Base-by-base conservation (phyloP, 2,329 filamentous ascomycete genomes). In the Parafenestella ontariensis region DNA sequence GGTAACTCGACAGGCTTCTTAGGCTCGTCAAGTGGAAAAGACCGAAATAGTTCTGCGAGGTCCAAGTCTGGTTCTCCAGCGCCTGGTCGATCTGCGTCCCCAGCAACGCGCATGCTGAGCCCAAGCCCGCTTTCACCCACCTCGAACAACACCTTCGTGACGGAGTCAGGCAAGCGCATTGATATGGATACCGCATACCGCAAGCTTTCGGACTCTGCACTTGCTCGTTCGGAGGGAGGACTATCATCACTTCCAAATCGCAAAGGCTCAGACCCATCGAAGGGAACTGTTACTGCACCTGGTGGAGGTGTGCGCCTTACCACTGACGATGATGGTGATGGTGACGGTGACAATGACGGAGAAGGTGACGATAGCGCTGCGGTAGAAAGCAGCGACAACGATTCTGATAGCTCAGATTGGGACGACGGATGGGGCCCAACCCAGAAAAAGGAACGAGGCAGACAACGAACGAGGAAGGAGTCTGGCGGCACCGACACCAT, bases 151-250 rank as follows among this genome's bases (percentile, higher is more conserved):
- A 80, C 77, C 40, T 77, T 83, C 13, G 79, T 86, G 40, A 80
- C 89, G 3, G 83, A 86, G 37, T 85, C 86, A 49, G 87, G 85
- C 10, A 82, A 84, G 42, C 72, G 84, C 1, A 78, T 92, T 46
- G 88, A 92, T 68, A 84, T 90, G 74, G 85, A 83, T 54, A 88
- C 81, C 59, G 88, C 89, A 3, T 91, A 92, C 69, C 82, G 87
- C 46, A 84, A 86, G 54, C 77, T 92, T 17, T 91, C 89, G 1
- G 88, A 93, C 69, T 88, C 88, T 10, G 87, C 88, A 46, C 76
- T 93, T 39, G 81, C 85, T 3, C 82, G 82, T 26, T 87, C 87
- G 5, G 82, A 85, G 17, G 87, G 89, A 24, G 84, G 80, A 46
- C 76, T 94, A 28, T 82, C 88, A 6, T 79, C 81, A 46, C 78